These are phyloP conservation scores for Jamesozyma piceae DNA, from an alignment of 805 yeast species.

Conservation along the genomic window DNA sequence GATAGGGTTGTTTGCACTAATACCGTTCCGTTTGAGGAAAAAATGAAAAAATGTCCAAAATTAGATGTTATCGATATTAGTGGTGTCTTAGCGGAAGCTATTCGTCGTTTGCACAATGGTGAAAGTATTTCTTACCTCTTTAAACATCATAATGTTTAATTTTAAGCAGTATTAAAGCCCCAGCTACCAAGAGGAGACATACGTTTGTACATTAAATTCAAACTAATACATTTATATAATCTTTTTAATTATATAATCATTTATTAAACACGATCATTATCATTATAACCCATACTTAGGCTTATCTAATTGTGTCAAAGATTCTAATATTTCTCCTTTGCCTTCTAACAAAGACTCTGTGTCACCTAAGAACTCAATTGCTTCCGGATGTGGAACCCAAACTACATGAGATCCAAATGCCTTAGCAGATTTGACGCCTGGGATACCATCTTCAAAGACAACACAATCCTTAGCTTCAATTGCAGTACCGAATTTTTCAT, in stretches of 20 bases:
- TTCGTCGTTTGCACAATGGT: slow-evolving; percentile 79
- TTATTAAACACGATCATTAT: too few relatives aligned
- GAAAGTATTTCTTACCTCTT: slow-evolving; percentile 75
- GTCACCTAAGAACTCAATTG: slow-evolving; percentile 46
- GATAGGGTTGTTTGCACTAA: slow-evolving; percentile 70
- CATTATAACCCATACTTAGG: slow-evolving; percentile 40
- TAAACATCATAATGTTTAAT: slow-evolving; percentile 27
- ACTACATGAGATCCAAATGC: slow-evolving; percentile 80
- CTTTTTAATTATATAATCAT: too few relatives aligned
- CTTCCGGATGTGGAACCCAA: slow-evolving; percentile 88
- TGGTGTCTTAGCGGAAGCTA: slow-evolving; percentile 69
- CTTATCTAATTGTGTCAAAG: slow-evolving; percentile 46
- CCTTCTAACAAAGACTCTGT: slow-evolving; percentile 43
- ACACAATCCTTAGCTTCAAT: slow-evolving; percentile 71
- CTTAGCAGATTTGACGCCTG: slow-evolving; percentile 80
- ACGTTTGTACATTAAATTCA: too few relatives aligned
- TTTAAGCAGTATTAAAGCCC: too few relatives aligned
- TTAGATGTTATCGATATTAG: slow-evolving; percentile 60
- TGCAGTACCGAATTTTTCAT: slow-evolving; percentile 38
- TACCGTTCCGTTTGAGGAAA: slow-evolving; percentile 68
- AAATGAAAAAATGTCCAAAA: slow-evolving; percentile 44
- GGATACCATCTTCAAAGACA: slow-evolving; percentile 90
- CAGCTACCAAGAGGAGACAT: too few relatives aligned
- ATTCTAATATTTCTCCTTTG: slow-evolving; percentile 47
- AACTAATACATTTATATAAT: too few relatives aligned